Base-by-base conservation (phyloP, 1,284 basidiomycete genomes). In the Sanghuangporus weigelae region DNA sequence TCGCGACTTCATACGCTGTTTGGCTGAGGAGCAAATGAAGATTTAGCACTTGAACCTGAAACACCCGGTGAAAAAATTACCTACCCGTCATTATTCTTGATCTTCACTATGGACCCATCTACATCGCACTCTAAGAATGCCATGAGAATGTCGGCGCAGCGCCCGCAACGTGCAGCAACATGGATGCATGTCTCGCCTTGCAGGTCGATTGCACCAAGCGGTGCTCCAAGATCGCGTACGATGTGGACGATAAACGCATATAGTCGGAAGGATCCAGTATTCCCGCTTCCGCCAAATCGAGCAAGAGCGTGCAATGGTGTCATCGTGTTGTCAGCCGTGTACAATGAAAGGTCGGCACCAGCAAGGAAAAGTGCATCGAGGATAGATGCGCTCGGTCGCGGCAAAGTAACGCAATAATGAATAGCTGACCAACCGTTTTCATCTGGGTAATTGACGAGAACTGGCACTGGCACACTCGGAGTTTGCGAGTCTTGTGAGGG, bases 141-240 rank as follows among this genome's bases (percentile, higher is more conserved):
- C 59, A 78, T 75, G 46, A 91, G 73, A 21, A 90, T 73, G 62
- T 86, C 84, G 23, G 84, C 73, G 72, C 79, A 87, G 63, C 90
- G 86, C 11, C 96, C 96, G 65, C 90, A 89, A 69, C 95, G 90
- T 6, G 96, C 96, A 21, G 96, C 96, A 60, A 98, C 81, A 77
- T 98, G 96, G 67, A 98, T 86, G 68, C 95, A 96, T 54, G 93
- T 96, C 70, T 98, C 90, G 51, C 93, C 92, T 63, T 93, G 83
- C 60, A 84, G 86, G 75, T 98, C 95, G 40, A 78, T 74, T 16
- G 87, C 86, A 26, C 81, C 78, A 49, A 91, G 71, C 0, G 89
- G 87, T 4, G 86, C 85, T 48, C 81, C 81, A 31, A 90, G 81
- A 70, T 89, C 85, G 60, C 78, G 77, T 48, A 90, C 79, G 57